These are phyloP conservation scores for Carallia brachiata DNA, from an alignment of 345 rosid species.

Conservation along the genomic window DNA sequence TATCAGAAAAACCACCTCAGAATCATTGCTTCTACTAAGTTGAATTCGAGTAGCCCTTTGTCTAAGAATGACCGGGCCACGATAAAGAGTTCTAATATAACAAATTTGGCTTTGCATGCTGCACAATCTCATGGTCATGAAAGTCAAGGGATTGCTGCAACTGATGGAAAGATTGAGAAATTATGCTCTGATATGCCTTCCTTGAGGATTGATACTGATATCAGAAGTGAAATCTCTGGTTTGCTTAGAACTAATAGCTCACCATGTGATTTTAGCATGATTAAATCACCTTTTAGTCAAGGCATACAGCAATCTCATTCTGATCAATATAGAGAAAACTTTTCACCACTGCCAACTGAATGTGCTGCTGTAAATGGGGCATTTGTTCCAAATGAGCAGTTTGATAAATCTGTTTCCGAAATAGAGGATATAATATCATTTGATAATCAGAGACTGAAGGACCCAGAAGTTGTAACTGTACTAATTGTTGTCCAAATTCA, in stretches of 20 bases:
- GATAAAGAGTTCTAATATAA: conserved; percentile 4
- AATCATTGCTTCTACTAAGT: conserved; percentile 2
- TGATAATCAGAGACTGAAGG: conserved; percentile 52
- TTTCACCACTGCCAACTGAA: conserved; percentile 29
- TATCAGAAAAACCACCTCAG: conserved; percentile 17
- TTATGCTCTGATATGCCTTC: conserved; percentile 30
- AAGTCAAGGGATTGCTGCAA: conserved; percentile 11
- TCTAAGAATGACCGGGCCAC: conserved; percentile 17
- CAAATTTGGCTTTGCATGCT: conserved; percentile 2
- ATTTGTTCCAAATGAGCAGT: conserved; percentile 5
- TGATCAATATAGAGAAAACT: conserved; percentile 16
- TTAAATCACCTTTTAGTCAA: conserved; percentile 36
- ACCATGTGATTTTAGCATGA: conserved; percentile 39
- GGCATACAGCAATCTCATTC: conserved; percentile 30
- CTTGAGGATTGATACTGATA: conserved; percentile 36
- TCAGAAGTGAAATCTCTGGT: conserved; percentile 34
- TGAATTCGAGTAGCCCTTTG: conserved; percentile 8
- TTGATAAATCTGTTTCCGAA: conserved; percentile 24
- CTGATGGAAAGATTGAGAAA: conserved; percentile 16
- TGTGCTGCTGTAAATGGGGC: conserved; percentile 18
- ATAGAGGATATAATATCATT: conserved; percentile 61
- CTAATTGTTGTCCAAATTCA: conserved; percentile 35
- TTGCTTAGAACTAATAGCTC: conserved; percentile 24
- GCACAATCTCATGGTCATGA: conserved; percentile 10
- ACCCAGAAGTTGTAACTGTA: conserved; percentile 50